Base-by-base conservation (phyloP, 768 basidiomycete species). In the Rhodotorula babjevae region DNA sequence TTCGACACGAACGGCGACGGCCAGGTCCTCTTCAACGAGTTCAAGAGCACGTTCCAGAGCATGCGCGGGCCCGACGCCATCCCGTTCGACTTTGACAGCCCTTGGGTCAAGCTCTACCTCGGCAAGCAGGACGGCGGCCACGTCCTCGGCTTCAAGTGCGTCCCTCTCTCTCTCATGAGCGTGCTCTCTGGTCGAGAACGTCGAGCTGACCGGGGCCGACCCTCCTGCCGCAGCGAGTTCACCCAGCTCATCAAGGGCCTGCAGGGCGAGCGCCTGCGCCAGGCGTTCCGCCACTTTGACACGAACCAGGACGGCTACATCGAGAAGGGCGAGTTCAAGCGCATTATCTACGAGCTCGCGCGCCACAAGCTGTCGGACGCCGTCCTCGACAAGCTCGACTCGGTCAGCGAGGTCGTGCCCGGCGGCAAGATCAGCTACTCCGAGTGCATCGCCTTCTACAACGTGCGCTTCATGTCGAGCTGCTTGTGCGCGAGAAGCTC, bases 181-280 rank as follows among this genome's bases (percentile, higher is more conserved):
- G n/a, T n/a, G 14, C 31, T 12, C 27, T 46, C 29, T 23, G 3
- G 19, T 2, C 27, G 8, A 7, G 6, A n/a, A n/a, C n/a, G n/a
- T n/a, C n/a, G n/a, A n/a, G 50, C 36, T 61, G 18, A 31, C 47
- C 27, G 50, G 18, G 21, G 14, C 18, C 10, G 25, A 7, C n/a
- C 42, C 67, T 23, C 56, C 65, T 65, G 46, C 57, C 90, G 94
- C 83, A 90, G 90, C 80, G 94, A 98, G 82, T 98, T 98, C 83
- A 96, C 93, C 44, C 94, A 97, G 83, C 83, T 98, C 71, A 96
- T 99, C 92, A 98, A 97, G 82, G 95, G 93, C 56, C 86, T 97
- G 67, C 96, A 97, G 83, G 96, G 94, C 79, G 96, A 99, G 82
- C 89, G 96, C 46, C 84, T 99, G 66, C 90, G 96, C 72, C 96